Base-by-base conservation (phyloP, 371 early-diverging fungal genomes). In the Rhizopus stolonifer region DNA sequence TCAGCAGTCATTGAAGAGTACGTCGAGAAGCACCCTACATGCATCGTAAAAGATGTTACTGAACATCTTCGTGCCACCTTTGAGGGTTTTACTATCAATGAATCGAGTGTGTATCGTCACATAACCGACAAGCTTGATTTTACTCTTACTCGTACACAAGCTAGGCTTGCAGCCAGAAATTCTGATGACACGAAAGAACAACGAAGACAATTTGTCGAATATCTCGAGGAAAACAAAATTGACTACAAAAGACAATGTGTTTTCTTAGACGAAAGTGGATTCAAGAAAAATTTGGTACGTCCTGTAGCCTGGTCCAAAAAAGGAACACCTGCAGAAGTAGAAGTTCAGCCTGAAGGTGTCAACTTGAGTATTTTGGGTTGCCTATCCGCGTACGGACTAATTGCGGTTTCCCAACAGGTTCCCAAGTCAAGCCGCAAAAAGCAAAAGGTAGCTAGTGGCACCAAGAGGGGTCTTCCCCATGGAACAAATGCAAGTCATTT, bases 41-140 rank as follows among this genome's bases (percentile, higher is more conserved):
- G 55, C 47, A 48, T 55, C n/a, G 49, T 47, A 4, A 42, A 55
- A 55, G 47, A 54, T 54, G 47, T 44, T 29, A 54, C 39, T 31
- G 2, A 52, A 26, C 18, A 7, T 40, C 25, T 42, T 13, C 39
- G 40, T 51, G 29, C 51, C 39, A 26, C n/a, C 44, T 52, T 31
- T 52, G 36, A 23, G 40, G 43, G 43, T 52, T n/a, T 52, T 19
- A 8, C 42, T 18, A 40, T 31, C 39, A 42, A 22, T 40, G 31
- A 51, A 51, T 51, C 51, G 18, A 48, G 31, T 10, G 10, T 29
- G 7, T 4, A 29, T 10, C 4, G 10, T 10, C 31, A 29, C 10
- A 29, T 10, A 4, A 29, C 31, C 10, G 31, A 29, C 4, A 29
- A 29, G 31, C 31, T 29, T 29, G 4, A 29, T 4, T 29, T 29